A percentile compares a stretch with the other conserved stretches of the same genome.
Evolutionary conservation across 129 eudicot genomes (phyloP).

Genomic region (Artemisia argyi): DNA sequence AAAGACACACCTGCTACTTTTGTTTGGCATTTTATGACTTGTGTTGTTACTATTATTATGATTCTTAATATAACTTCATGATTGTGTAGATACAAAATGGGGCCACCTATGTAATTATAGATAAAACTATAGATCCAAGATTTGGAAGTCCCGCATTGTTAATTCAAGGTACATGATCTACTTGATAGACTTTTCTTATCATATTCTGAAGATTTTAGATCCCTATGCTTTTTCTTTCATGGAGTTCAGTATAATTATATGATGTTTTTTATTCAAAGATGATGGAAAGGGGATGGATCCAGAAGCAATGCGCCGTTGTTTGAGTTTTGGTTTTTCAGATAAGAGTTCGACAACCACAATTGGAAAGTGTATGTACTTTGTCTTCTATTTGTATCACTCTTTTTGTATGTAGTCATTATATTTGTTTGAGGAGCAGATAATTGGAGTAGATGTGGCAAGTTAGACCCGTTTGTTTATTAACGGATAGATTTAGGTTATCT

Average conservation of each 20-base stretch:
- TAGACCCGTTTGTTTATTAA: neutral
- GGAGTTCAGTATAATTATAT: neutral
- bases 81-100: conserved; percentile 72
- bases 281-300: conserved; percentile 97
- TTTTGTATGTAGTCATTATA: neutral
- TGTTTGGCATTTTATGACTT: conserved; percentile 6
- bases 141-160: conserved; percentile 72
- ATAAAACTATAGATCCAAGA: conserved; percentile 68
- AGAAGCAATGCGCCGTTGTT: conserved; percentile 75
- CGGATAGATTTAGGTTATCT: neutral
- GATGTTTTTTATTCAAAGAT: conserved; percentile 42
- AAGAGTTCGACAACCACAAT: conserved; percentile 63
- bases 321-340: conserved; percentile 95
- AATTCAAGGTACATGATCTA: conserved; percentile 64
- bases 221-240: neutral
- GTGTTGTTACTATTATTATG: conserved; percentile 15
- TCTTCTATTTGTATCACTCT: neutral
- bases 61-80: conserved; percentile 13
- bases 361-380: conserved; percentile 68
- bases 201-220: neutral
- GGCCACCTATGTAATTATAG: conserved; percentile 76
- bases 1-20: conserved; percentile 2
- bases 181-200: neutral
- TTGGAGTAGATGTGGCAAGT: neutral
- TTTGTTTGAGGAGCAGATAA: too few relatives aligned